These are phyloP conservation scores for Austroboletus novae-zelandiae DNA, from an alignment of 1,284 basidiomycete species.

Conservation along the genomic window DNA sequence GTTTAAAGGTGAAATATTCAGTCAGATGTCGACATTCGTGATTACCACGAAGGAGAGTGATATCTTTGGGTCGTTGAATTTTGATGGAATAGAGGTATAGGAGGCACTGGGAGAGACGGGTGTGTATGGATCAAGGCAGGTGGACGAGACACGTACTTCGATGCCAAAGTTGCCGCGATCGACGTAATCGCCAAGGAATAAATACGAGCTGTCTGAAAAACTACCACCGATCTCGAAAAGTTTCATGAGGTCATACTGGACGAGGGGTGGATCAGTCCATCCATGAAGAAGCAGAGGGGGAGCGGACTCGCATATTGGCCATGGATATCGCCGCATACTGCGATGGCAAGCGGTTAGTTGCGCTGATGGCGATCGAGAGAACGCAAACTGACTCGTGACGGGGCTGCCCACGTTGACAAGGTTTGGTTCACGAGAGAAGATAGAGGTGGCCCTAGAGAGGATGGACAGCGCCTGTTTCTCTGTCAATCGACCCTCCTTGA, in stretches of 20 bases:
- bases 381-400: constrained; percentile 75
- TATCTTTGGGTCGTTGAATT: constrained; percentile 89
- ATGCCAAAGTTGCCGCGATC: constrained; percentile 96
- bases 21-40: constrained; percentile 89
- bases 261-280: constrained; percentile 11
- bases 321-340: constrained; percentile 97
- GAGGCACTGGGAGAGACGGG: constrained; percentile 59
- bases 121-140: constrained; percentile 1
- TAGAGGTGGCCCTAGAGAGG: constrained; percentile 71
- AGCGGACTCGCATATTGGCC: constrained; percentile 87
- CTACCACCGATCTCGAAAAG: constrained; percentile 95
- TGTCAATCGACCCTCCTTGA: constrained; percentile 84
- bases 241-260: constrained; percentile 96
- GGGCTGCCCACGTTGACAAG: constrained; percentile 89
- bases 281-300: constrained; percentile 6
- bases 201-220: constrained; percentile 81
- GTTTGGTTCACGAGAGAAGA: constrained; percentile 85
- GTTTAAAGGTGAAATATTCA: constrained; percentile 89
- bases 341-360: constrained; percentile 6
- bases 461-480: constrained; percentile 91
- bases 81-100: constrained; percentile 91
- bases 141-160: constrained; percentile 53
- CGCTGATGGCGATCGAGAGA: constrained; percentile 1
- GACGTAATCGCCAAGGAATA: constrained; percentile 98
- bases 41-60: constrained; percentile 87